These are phyloP conservation scores for Neocatenulostroma microsporum DNA, from an alignment of 2,329 filamentous ascomycete genomes.

Conservation along the genomic window DNA sequence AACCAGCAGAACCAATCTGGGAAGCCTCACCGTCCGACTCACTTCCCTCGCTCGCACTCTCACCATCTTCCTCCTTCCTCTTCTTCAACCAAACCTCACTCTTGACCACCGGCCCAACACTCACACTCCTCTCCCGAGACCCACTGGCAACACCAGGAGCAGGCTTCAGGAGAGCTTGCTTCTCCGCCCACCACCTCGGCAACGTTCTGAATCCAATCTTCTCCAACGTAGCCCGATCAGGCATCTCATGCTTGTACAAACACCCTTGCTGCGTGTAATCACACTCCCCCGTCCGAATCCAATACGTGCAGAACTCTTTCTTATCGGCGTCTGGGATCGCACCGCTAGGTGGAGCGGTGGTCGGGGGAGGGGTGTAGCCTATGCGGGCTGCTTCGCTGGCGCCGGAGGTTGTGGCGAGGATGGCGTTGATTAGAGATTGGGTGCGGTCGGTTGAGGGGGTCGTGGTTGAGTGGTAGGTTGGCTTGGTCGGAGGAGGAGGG, in stretches of 20 bases:
- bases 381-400: constrained; percentile 22
- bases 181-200: constrained; percentile 52
- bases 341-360: constrained; percentile 28
- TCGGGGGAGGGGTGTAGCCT: constrained; percentile 17
- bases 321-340: constrained; percentile 38
- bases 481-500: not conserved
- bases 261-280: constrained; percentile 81
- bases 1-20: too few species aligned
- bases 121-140: not conserved
- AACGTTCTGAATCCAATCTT: constrained; percentile 58
- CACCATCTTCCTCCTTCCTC: constrained; percentile 11
- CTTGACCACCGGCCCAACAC: constrained; percentile 13
- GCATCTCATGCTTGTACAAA: constrained; percentile 88
- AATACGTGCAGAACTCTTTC: constrained; percentile 82
- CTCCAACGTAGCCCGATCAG: constrained; percentile 49
- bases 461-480: too few species aligned
- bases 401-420: constrained; percentile 22
- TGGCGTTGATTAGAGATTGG: constrained; percentile 24
- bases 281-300: constrained; percentile 79
- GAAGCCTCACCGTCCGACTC: too few species aligned
- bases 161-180: constrained; percentile 27
- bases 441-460: constrained; percentile 3
- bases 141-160: not conserved
- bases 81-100: constrained; percentile 19
- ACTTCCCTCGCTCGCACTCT: constrained; percentile 11